Evolutionary conservation across 2,329 filamentous ascomycete genomes (phyloP).

Genomic region (Fusarium transvaalense): DNA sequence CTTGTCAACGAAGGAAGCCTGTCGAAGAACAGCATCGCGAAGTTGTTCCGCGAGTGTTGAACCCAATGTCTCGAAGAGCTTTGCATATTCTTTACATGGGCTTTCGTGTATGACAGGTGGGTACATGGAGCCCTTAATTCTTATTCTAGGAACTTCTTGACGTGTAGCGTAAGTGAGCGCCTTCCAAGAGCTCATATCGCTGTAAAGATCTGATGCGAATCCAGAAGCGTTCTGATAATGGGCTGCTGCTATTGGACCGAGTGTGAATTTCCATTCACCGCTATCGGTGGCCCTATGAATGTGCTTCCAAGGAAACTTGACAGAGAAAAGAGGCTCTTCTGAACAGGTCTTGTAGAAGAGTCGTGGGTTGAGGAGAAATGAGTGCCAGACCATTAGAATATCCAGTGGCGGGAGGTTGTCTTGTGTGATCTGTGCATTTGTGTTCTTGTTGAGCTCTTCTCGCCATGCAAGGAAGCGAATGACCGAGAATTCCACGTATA

Average conservation of each 20-base stretch:
- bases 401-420: conserved; percentile 47
- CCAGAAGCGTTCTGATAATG: neutral
- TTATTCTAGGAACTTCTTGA: fast-evolving
- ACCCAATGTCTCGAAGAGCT: neutral
- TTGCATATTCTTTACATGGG: neutral
- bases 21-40: conserved; percentile 53
- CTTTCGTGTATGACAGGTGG: neutral
- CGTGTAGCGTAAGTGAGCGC: neutral
- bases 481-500: conserved; percentile 47
- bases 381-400: conserved; percentile 56
- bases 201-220: neutral
- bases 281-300: conserved; percentile 36
- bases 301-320: conserved; percentile 39
- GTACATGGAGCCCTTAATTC: fast-evolving
- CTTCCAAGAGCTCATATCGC: neutral
- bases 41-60: conserved; percentile 27
- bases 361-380: conserved; percentile 52
- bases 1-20: conserved; percentile 56
- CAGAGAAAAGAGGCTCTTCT: conserved; percentile 22
- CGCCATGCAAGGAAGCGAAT: conserved; percentile 48
- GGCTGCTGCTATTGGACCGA: neutral
- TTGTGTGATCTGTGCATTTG: neutral
- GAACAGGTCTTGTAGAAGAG: conserved; percentile 34
- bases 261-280: conserved; percentile 28
- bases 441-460: conserved; percentile 1